phyloP scores from a whole-genome alignment of 345 rosid genomes.

The Eucalyptus virginea region DNA sequence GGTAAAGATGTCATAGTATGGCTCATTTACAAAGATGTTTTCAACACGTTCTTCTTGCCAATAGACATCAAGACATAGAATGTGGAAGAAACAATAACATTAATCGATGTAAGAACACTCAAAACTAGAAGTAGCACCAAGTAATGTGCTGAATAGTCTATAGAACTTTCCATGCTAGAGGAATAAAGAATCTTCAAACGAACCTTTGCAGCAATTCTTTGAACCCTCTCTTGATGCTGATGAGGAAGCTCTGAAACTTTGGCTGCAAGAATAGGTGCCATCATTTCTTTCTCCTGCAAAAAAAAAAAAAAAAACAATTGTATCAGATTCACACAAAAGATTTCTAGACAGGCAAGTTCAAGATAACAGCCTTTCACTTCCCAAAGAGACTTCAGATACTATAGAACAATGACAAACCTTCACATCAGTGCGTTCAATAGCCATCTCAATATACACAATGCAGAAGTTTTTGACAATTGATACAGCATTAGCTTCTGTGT shows the following conservation, averaged over 20 bases:
- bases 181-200: background rate
- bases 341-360: too few species aligned
- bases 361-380: background rate
- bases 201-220: constrained; percentile 67
- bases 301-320: background rate
- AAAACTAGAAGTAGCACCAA: background rate
- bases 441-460: constrained; percentile 90
- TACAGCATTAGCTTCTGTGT: constrained; percentile 34
- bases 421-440: constrained; percentile 51
- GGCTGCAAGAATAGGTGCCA: constrained; percentile 50
- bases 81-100: background rate
- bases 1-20: background rate
- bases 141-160: background rate
- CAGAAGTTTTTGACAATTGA: constrained; percentile 82
- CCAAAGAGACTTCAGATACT: background rate
- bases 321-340: too few species aligned
- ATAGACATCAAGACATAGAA: background rate
- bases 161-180: background rate
- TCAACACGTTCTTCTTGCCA: background rate
- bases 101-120: background rate
- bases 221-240: constrained; percentile 71
- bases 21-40: background rate
- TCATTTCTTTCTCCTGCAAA: constrained; percentile 60
- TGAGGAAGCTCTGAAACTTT: constrained; percentile 58
- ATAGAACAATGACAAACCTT: constrained; percentile 31